Evolutionary conservation across 2,329 filamentous ascomycete species (phyloP).

Genomic region (Cercospora sp.): DNA sequence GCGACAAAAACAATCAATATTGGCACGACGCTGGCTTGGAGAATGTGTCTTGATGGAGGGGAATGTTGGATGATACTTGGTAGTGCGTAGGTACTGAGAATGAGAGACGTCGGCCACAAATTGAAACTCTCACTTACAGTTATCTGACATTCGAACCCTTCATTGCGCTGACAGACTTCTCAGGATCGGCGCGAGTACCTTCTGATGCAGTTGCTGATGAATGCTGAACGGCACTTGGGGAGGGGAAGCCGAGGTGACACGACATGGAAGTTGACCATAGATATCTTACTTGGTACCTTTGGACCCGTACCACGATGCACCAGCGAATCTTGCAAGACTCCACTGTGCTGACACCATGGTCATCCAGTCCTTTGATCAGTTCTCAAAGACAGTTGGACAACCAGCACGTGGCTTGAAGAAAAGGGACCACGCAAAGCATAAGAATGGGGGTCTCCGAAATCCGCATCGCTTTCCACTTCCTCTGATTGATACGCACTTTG

Average conservation of each 20-base stretch:
- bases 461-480: too few species aligned
- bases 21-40: slow-evolving; percentile 21
- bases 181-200: not conserved
- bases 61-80: slow-evolving; percentile 16
- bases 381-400: not conserved
- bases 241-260: not conserved
- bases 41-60: slow-evolving; percentile 18
- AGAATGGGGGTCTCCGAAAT: not conserved
- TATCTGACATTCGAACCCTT: not conserved
- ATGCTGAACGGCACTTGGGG: not conserved
- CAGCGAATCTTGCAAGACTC: not conserved
- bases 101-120: slow-evolving; percentile 19
- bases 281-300: not conserved
- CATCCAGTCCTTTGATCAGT: not conserved
- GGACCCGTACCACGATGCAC: not conserved
- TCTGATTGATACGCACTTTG: not conserved
- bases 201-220: not conserved
- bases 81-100: slow-evolving; percentile 19
- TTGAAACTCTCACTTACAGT: not conserved
- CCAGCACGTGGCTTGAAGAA: not conserved
- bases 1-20: slow-evolving; percentile 10
- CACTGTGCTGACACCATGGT: not conserved
- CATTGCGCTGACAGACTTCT: not conserved
- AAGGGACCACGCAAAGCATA: not conserved
- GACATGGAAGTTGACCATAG: not conserved